Conservation (phyloP, 140 eudicot genomes). For the Oenanthe javanica region DNA sequence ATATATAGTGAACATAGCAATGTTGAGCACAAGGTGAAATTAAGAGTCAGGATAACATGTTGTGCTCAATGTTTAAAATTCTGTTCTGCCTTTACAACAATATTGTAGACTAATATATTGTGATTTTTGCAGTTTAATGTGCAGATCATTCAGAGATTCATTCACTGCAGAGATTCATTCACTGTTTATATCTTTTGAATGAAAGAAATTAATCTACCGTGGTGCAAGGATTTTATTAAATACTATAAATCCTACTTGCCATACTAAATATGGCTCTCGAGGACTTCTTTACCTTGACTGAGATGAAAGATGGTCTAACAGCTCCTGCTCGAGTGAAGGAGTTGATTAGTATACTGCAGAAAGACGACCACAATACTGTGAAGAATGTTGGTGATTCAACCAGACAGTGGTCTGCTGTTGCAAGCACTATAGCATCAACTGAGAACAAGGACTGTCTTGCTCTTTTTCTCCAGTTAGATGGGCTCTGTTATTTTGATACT, state of each 20-base stretch:
- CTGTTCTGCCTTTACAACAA: neutral
- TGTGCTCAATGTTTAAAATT: neutral
- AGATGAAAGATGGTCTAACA: slow-evolving; percentile 81
- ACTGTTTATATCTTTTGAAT: neutral
- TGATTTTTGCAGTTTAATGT: slow-evolving; percentile 1
- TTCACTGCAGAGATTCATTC: neutral
- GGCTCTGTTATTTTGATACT: slow-evolving; percentile 45
- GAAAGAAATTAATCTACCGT: slow-evolving; percentile 7
- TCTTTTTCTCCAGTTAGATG: slow-evolving; percentile 71
- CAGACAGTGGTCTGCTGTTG: slow-evolving; percentile 77
- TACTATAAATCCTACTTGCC: slow-evolving; percentile 19
- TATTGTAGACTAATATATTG: neutral
- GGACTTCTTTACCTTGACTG: slow-evolving; percentile 68
- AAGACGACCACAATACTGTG: slow-evolving; percentile 35
- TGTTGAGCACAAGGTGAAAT: neutral
- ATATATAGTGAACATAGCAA: neutral
- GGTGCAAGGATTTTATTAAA: slow-evolving; percentile 16
- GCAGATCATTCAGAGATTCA: neutral
- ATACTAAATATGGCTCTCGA: slow-evolving; percentile 58
- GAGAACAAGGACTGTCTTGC: slow-evolving; percentile 67
- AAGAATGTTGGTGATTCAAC: slow-evolving; percentile 41
- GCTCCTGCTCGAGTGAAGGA: slow-evolving; percentile 59
- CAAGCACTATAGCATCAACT: slow-evolving; percentile 59
- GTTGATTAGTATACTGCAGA: slow-evolving; percentile 50
- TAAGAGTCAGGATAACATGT: neutral